A percentile compares a stretch with the other conserved stretches of the same genome.
Evolutionary conservation across 2,329 filamentous ascomycete genomes (phyloP).

Genomic region (Fusarium begoniae): DNA sequence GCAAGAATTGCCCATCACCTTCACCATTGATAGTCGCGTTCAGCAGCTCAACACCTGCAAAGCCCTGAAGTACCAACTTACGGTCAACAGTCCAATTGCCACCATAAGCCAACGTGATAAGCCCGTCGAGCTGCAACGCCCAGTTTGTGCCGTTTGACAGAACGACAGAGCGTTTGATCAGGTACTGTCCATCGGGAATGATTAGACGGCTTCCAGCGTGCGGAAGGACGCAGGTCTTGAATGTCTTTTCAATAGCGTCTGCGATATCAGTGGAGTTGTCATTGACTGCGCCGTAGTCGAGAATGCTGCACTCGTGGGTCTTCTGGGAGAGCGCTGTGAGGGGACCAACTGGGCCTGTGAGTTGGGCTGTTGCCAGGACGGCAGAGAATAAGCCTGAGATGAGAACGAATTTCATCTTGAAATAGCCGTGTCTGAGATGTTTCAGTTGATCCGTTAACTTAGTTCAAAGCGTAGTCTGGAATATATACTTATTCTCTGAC

Average conservation of each 20-base stretch:
- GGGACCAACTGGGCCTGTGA: not conserved
- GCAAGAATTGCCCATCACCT: not conserved
- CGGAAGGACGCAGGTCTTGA: not conserved
- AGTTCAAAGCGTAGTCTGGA: accelerated
- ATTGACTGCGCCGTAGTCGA: not conserved
- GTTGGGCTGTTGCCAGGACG: not conserved
- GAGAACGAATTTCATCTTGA: not conserved
- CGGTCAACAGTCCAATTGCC: not conserved
- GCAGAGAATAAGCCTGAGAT: not conserved
- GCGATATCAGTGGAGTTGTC: not conserved
- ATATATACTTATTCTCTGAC: not conserved
- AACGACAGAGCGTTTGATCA: not conserved
- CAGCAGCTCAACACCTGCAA: not conserved
- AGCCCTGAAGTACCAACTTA: not conserved
- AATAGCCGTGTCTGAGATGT: accelerated
- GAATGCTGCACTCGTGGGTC: not conserved
- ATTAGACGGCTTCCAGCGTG: not conserved
- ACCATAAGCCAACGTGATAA: not conserved
- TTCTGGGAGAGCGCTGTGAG: not conserved
- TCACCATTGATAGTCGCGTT: not conserved
- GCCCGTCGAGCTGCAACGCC: not conserved
- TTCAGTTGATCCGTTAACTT: accelerated
- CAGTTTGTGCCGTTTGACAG: not conserved
- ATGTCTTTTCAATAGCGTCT: not conserved
- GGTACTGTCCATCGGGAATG: not conserved